Base-by-base conservation (phyloP, 1,284 basidiomycete species). In the Leccinum cinnamomeum region DNA sequence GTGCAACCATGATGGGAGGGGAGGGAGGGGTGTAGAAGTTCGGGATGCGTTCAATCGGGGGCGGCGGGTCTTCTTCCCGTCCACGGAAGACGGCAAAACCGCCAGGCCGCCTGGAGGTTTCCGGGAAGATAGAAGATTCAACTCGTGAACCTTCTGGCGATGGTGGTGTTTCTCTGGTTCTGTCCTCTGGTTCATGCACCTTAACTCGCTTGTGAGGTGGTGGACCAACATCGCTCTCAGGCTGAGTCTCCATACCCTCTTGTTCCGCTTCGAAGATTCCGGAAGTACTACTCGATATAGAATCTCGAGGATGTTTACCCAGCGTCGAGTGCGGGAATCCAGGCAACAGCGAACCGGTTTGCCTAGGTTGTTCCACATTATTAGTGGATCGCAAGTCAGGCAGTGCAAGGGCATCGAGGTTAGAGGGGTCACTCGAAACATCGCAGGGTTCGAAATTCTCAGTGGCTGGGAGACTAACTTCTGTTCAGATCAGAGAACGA, bases 281-380 rank as follows among this genome's bases (percentile, higher is more conserved):
- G 5, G 78, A 75, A 37, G 78, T 68, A 59, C 76, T 73, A 66
- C 79, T 81, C 16, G 77, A 74, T 14, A 77, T 72, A 2, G 82
- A 77, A 64, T 84, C 84, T 62, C 88, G 80, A 57, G 77, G 81
- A 35, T 86, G 83, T 71, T 90, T 91, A 11, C 89, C 88, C 23
- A 87, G 76, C 28, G 79, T 75, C 28, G 74, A 79, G 41, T 79
- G 75, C 6, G 80, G 74, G 58, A 78, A 71, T 7, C 77, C 80
- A 44, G 82, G 80, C 59, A 78, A 76, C 56, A 75, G 66, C 25
- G 53, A 70, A 44, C 68, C 60, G 10, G 57, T 25, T 53, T 70
- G 74, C n/a, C 63, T 66, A 8, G 72, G 69, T 48, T 71, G 68
- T 30, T 67, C 56, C 51, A 56, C 57, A 20, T 61, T 57, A 62